Evolutionary conservation across 1,284 basidiomycete genomes (phyloP).

Genomic region (Papiliotrema nemorosa): DNA sequence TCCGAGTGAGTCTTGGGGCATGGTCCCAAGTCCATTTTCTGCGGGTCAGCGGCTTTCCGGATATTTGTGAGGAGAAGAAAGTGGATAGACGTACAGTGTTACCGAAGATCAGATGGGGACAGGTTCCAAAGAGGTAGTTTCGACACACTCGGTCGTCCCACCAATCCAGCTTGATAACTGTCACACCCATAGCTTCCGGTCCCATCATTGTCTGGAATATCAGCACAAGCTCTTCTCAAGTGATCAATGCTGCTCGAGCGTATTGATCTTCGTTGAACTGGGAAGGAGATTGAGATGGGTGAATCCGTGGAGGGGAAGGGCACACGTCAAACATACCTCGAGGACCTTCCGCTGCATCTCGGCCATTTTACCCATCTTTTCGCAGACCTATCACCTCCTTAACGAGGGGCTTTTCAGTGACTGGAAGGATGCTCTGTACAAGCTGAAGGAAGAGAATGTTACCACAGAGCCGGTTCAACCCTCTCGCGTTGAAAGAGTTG

Average conservation of each 20-base stretch:
- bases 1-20: slow-evolving; percentile 97
- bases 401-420: no score
- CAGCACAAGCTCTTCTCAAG: neutral
- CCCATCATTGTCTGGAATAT: slow-evolving; percentile 90
- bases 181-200: slow-evolving; percentile 95
- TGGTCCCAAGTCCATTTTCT: slow-evolving; percentile 99
- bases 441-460: no score
- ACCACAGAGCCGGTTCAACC: no score
- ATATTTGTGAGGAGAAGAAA: neutral
- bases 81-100: slow-evolving; percentile 73
- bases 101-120: slow-evolving; percentile 94
- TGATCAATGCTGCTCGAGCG: no score
- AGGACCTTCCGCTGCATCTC: slow-evolving; percentile 52
- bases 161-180: slow-evolving; percentile 88
- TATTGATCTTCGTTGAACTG: no score
- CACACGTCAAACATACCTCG: slow-evolving; percentile 34
- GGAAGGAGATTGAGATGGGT: no score
- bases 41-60: slow-evolving; percentile 7
- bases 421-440: no score
- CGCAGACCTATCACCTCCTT: no score
- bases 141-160: slow-evolving; percentile 98
- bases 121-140: slow-evolving; percentile 96
- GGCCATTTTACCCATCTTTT: slow-evolving; percentile 50
- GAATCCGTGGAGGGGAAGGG: no score
- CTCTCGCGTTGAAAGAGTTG: no score